These are phyloP conservation scores for Cryptosporidium xiaoi DNA, from an alignment of 169 alveolate genomes.

Conservation along the genomic window DNA sequence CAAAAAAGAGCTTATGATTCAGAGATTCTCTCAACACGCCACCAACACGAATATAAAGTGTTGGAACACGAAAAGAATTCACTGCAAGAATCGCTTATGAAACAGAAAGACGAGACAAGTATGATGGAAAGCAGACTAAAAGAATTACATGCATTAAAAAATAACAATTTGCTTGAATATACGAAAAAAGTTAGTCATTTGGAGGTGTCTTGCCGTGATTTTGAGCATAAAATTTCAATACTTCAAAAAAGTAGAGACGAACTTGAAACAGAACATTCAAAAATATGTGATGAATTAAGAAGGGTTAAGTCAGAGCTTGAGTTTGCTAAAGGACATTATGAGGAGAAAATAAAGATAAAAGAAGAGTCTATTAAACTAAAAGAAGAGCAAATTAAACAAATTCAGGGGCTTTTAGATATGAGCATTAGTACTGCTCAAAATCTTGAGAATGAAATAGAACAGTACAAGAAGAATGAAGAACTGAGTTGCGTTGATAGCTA, in stretches of 20 bases:
- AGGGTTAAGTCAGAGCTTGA: conserved; percentile 70
- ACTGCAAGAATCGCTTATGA: conserved; percentile 32
- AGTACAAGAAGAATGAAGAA: neutral
- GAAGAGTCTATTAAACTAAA: conserved; percentile 51
- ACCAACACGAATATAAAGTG: conserved; percentile 49
- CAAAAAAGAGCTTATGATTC: conserved; percentile 66
- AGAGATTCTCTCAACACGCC: conserved; percentile 46
- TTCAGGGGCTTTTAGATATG: conserved; percentile 56
- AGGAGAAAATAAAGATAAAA: conserved; percentile 60
- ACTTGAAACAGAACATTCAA: conserved; percentile 41
- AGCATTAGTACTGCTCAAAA: conserved; percentile 56
- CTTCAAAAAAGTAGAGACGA: conserved; percentile 70
- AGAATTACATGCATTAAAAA: conserved; percentile 49
- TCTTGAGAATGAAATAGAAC: conserved; percentile 41
- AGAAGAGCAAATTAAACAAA: conserved; percentile 59
- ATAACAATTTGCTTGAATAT: conserved; percentile 36
- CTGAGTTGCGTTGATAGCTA: neutral
- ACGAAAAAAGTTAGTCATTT: conserved; percentile 39
- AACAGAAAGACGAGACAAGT: conserved; percentile 20
- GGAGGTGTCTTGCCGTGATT: conserved; percentile 60
- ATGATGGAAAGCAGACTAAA: conserved; percentile 26
- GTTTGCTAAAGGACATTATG: conserved; percentile 66
- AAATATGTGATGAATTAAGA: conserved; percentile 50
- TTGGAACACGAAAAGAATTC: conserved; percentile 32
- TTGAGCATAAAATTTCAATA: conserved; percentile 40